These are phyloP conservation scores for Uronychia binucleata DNA, from an alignment of 73 alveolate genomes.

Conservation along the genomic window DNA sequence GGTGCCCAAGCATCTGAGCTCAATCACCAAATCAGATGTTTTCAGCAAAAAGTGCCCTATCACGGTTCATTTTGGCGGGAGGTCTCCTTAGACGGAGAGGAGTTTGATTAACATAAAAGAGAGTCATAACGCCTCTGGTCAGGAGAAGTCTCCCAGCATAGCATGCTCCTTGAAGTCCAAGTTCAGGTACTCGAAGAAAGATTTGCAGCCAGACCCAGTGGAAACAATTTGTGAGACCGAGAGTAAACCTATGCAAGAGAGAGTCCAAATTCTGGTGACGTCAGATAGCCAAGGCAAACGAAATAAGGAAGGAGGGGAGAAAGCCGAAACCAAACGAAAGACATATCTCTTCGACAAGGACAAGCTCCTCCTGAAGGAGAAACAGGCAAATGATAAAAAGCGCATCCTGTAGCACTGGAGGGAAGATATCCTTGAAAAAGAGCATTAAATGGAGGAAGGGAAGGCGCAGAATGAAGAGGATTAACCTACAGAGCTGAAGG, in stretches of 20 bases:
- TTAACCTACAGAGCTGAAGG: too few species aligned
- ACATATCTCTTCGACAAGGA: background rate
- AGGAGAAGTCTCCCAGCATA: background rate
- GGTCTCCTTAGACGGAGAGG: background rate
- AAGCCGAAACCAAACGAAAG: background rate
- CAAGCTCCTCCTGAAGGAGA: too few species aligned
- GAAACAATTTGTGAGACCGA: background rate
- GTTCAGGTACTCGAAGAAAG: background rate
- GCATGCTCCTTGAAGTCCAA: background rate
- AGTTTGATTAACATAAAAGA: background rate
- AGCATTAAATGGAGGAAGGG: too few species aligned
- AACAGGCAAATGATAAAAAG: too few species aligned
- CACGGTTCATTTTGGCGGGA: too few species aligned
- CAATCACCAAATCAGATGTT: background rate
- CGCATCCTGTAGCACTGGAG: too few species aligned
- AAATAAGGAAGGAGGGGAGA: background rate
- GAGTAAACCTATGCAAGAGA: background rate
- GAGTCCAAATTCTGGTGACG: background rate
- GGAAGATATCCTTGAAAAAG: too few species aligned
- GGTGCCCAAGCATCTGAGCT: background rate
- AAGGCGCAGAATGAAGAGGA: too few species aligned
- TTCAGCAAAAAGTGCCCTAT: too few species aligned
- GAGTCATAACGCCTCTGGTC: background rate
- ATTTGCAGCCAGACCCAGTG: background rate
- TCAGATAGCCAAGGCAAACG: background rate